A percentile compares a stretch with the other conserved stretches of the same genome.
phyloP scores from a whole-genome alignment of 2,329 filamentous ascomycete species.

The Fusarium sp. region DNA sequence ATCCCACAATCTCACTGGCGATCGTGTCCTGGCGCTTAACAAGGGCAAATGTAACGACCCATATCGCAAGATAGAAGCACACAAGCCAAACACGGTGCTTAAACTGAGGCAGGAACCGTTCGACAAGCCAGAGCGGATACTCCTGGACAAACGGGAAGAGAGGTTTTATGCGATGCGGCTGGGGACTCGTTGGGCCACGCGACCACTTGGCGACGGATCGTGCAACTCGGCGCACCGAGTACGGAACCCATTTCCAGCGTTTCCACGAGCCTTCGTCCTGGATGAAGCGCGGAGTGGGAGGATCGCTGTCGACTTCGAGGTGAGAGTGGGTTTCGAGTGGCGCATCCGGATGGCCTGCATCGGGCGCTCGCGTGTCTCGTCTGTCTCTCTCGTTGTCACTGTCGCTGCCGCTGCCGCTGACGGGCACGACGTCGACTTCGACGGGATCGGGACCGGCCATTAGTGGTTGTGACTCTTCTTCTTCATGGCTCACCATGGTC shows the following conservation, averaged over 20 bases:
- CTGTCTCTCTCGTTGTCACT: conserved; percentile 23
- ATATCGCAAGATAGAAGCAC: conserved; percentile 73
- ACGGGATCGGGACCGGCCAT: conserved; percentile 54
- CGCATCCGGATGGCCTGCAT: conserved; percentile 59
- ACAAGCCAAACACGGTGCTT: conserved; percentile 74
- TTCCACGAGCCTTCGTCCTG: conserved; percentile 67
- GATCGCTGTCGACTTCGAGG: conserved; percentile 62
- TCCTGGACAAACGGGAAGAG: conserved; percentile 78
- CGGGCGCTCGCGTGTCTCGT: conserved; percentile 32
- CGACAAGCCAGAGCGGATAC: conserved; percentile 75
- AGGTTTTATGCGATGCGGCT: conserved; percentile 66
- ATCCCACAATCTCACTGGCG: conserved; percentile 75
- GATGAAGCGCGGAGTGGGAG: conserved; percentile 73
- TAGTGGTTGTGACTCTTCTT: conserved; percentile 58
- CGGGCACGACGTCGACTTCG: conserved; percentile 48
- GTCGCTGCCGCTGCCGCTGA: conserved; percentile 37
- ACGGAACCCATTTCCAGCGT: conserved; percentile 73
- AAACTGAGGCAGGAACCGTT: conserved; percentile 72
- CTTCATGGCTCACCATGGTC: conserved; percentile 51
- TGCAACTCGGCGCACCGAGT: conserved; percentile 65
- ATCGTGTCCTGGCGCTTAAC: conserved; percentile 76
- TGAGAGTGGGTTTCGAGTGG: conserved; percentile 57
- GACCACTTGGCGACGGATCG: conserved; percentile 66
- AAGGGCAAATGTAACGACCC: conserved; percentile 79
- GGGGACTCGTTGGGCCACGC: conserved; percentile 69